Evolutionary conservation across 2,329 filamentous ascomycete genomes (phyloP), one percentile per base, ranked within the genome.

Genomic region (Aspergillus caelatus): DNA sequence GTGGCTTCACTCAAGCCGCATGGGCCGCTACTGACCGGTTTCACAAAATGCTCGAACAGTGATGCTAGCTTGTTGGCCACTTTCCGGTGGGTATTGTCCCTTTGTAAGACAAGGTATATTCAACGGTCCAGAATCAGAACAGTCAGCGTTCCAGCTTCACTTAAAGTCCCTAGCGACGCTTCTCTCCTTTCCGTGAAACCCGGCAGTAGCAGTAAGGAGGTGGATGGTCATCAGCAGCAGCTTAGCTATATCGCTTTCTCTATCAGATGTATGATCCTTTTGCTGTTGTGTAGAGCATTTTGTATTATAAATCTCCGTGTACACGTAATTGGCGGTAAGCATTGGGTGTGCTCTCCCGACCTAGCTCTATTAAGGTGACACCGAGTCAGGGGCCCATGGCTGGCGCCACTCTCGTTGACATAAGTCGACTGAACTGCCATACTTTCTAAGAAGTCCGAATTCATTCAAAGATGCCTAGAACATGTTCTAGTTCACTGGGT

Each of bases 301-400:
- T 4, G 23, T 11, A 28, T 16, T 28, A 53, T 21, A 23, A 23
- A 32, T 46, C 34, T 16, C 21, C n/a, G 36, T 53, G 36, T 54
- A 46, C 19, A 10, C 30, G 28, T 21, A 55, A 52, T 55, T 58
- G 48, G 55, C 56, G 61, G 61, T 54, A 62, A 46, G 56, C 28
- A 30, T 32, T 19, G 12, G 34, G 32, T 59, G 46, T 41, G 19
- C 19, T 36, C 41, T 50, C 30, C 54, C 43, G 43, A 32, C 32
- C 21, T 28, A 30, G 16, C 41, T 46, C 12, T 10, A 9, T 28
- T 11, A 34, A 19, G 41, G 60, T 61, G 43, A 55, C 60, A 57
- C 60, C 32, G 36, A 61, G 53, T 16, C 53, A 56, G 8, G 16
- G 30, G 26, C 43, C 43, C 36, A 57, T 43, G 41, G 30, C 8